A percentile compares a stretch with the other conserved stretches of the same genome.
These are phyloP conservation scores for Chaetomium fimeti DNA, from an alignment of 495 filamentous ascomycete species.

Conservation along the genomic window DNA sequence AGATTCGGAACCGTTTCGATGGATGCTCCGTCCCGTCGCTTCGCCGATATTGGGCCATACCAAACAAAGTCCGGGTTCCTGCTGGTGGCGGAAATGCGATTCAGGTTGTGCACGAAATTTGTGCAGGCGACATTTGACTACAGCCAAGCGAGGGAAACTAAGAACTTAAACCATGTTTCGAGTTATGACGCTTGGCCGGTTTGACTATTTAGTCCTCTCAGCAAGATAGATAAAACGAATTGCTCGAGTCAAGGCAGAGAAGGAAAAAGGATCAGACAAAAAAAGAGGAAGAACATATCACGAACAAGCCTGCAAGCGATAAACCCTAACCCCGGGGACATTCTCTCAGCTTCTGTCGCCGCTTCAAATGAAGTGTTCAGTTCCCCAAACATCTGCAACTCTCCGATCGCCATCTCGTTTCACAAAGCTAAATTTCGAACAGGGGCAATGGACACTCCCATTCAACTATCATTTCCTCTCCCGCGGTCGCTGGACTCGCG, in stretches of 20 bases:
- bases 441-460: slow-evolving; percentile 34
- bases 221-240: background rate
- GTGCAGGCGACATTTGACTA: background rate
- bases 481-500: slow-evolving; percentile 73
- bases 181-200: background rate
- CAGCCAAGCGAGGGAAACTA: background rate
- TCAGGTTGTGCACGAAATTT: background rate
- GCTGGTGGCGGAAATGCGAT: background rate
- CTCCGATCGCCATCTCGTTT: background rate
- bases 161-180: background rate
- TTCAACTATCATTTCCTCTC: slow-evolving; percentile 74
- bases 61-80: background rate
- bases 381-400: background rate
- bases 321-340: background rate
- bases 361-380: background rate
- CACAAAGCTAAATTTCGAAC: background rate
- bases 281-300: background rate
- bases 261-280: background rate
- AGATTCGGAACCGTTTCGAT: background rate
- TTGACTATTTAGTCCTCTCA: background rate
- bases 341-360: background rate
- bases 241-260: background rate
- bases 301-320: too few species aligned
- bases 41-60: background rate
- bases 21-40: background rate